Evolutionary conservation across 2,329 filamentous ascomycete species (phyloP), one percentile per base, ranked within the genome.

Genomic region (Sporothrix variecibatus): DNA sequence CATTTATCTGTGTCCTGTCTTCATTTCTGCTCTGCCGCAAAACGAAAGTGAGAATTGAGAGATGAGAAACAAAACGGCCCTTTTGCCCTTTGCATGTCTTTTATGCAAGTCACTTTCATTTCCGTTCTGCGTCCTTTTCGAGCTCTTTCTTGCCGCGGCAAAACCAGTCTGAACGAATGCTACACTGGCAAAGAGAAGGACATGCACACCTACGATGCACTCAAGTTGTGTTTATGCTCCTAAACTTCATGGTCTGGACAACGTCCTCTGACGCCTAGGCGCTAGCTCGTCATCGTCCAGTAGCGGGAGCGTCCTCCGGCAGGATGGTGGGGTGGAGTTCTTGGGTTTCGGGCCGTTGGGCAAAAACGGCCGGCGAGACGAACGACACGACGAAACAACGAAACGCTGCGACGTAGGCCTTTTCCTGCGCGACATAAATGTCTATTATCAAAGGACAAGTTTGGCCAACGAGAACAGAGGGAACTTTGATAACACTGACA

Each of bases 311-410:
- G 4, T 62, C 70, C 67, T 65, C 64, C 56, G 31, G 67, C 26
- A 65, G 34, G 46, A 31, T 49, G 51, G 72, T 65, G 67, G 72
- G 62, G 67, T 71, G 67, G 67, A 58, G 72, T 43, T 46, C 23
- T 46, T 62, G 72, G 31, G 46, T 71, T 62, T 71, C 67, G 72
- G 67, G 56, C 72, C 72, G 72, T 73, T 73, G 67, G 67, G 56
- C 65, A 46, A 51, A 64, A 60, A 70, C 26, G 64, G 65, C 72
- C 64, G 64, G 72, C 51, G 31, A 69, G 64, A 73, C 23, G 62
- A 67, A 46, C 38, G 12, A 12, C 56, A 20, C 23, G 8, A 62
- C 58, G 34, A 34, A 34, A 8, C 2, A 34, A 34, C 34, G 2
- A 8, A 34, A n/a, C 20, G 20, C 51, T 53, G 51, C 51, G 23